Evolutionary conservation across 2,329 filamentous ascomycete species (phyloP).

Genomic region (Microcyclosporella mali): DNA sequence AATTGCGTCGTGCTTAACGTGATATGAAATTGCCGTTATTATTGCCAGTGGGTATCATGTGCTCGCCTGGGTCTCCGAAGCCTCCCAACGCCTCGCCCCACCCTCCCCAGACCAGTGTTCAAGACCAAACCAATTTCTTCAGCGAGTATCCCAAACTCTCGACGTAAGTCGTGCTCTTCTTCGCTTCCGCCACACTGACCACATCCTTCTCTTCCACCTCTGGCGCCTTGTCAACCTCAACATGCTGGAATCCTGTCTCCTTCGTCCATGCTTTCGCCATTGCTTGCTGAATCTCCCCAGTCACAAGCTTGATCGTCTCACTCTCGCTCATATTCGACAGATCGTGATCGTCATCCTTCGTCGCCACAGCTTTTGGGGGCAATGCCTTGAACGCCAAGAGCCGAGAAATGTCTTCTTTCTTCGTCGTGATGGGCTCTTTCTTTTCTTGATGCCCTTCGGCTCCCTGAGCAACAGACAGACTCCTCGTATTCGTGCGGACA

Average conservation of each 20-base stretch:
- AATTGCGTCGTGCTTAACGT: background rate
- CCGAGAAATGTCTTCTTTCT: constrained; percentile 22
- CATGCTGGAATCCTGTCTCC: constrained; percentile 23
- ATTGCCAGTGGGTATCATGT: no score
- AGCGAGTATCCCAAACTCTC: constrained; percentile 84
- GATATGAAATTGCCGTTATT: no score
- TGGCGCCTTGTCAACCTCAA: constrained; percentile 19
- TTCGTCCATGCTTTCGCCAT: constrained; percentile 42
- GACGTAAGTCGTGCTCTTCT: constrained; percentile 74
- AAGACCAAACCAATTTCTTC: constrained; percentile 88
- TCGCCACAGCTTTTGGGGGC: constrained; percentile 41
- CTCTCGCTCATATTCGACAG: constrained; percentile 39
- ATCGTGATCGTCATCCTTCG: constrained; percentile 23
- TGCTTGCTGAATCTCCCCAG: constrained; percentile 68
- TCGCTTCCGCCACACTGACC: constrained; percentile 77
- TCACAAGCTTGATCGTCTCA: constrained; percentile 59
- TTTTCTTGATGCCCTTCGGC: constrained; percentile 28
- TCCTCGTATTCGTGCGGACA: constrained; percentile 77
- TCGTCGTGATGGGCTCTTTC: constrained; percentile 4
- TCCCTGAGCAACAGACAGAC: constrained; percentile 56
- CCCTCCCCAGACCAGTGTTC: background rate
- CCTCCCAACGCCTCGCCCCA: no score
- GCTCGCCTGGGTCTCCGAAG: no score
- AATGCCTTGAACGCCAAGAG: constrained; percentile 54
- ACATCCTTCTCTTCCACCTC: constrained; percentile 60